Base-by-base conservation (phyloP, 352 stramenopile genomes). In the Phytopythium montanum region DNA sequence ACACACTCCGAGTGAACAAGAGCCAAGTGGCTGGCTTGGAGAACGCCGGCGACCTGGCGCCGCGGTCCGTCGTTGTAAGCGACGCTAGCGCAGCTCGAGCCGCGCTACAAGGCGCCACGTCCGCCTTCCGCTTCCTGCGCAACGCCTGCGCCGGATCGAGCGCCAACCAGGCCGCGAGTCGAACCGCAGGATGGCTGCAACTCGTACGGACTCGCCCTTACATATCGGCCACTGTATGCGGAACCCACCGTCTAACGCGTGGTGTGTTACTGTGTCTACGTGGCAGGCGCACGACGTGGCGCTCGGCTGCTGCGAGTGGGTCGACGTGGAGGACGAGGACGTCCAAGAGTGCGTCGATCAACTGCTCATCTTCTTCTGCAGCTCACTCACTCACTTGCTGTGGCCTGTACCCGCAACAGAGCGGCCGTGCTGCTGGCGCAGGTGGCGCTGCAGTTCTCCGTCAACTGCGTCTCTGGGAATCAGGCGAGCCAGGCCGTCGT, bases 391-490 rank as follows among this genome's bases (percentile, higher is more conserved):
- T 36, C 31, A 36, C 31, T 6, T 36, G 3, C 31, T 36, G 31
- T 36, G 31, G 31, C 12, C 7, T 36, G 8, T 45, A 3, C 55
- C 34, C 21, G 18, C 26, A 13, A 36, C 48, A 88, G 78, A 2
- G 33, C 66, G 0, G 26, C 89, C 26, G 66, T 90, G 9, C 58
- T 91, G 51, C 64, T 88, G 12, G 42, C 61, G 5, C 85, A 92
- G 68, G 76, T 92, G 5, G 73, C 72, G 16, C 71, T 94, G 10
- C 85, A 94, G 62, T 92, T 92, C 61, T 74, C 70, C 16, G 85
- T 90, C 6, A 94, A 94, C 60, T 72, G 62, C 33, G 69, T 88
- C 18, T 79, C 81, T 2, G 68, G 70, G 0, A 72, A 81, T 45
- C 44, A 59, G 0, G 60, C 46, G 7, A 92, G 80, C 39, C 85